Conservation (phyloP, 768 basidiomycete genomes). For the Mycena epipterygia region DNA sequence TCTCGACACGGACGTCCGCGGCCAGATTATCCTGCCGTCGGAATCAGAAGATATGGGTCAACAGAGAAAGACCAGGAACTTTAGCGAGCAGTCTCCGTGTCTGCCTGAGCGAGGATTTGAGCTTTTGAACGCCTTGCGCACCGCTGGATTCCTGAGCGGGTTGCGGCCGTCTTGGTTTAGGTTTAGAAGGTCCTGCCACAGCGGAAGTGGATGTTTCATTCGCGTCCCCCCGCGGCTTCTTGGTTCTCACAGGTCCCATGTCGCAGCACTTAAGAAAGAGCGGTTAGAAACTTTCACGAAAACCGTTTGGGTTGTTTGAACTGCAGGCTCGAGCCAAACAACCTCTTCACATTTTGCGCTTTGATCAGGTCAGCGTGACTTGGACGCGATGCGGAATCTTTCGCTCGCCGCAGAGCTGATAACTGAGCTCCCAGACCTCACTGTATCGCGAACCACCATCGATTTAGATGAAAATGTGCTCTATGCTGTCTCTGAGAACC, state of each 20-base stretch:
- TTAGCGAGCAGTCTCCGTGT: constrained; percentile 86
- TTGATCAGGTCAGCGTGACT: constrained; percentile 17
- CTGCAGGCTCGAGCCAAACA: not conserved
- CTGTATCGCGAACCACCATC: constrained; percentile 63
- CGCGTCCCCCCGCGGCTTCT: constrained; percentile 20
- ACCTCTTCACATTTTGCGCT: not conserved
- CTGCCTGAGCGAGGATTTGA: constrained; percentile 89
- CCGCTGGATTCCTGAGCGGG: constrained; percentile 46
- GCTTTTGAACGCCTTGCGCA: constrained; percentile 83
- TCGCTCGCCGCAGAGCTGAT: constrained; percentile 52
- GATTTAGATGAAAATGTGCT: constrained; percentile 75
- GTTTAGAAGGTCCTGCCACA: constrained; percentile 41
- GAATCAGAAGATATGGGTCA: constrained; percentile 1
- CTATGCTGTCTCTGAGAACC: constrained; percentile 70
- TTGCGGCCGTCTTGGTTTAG: constrained; percentile 41
- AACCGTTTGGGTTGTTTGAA: not conserved
- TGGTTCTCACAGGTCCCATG: constrained; percentile 38
- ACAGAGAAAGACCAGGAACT: constrained; percentile 52
- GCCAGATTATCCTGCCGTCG: constrained; percentile 76
- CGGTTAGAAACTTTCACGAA: too few species aligned
- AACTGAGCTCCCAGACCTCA: constrained; percentile 46
- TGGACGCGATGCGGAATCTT: constrained; percentile 68
- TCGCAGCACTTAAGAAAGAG: not conserved
- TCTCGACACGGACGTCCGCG: constrained; percentile 86
- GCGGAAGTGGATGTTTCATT: constrained; percentile 17